Conservation (phyloP, 2,329 filamentous ascomycete species). For the Xylariaceae sp. region DNA sequence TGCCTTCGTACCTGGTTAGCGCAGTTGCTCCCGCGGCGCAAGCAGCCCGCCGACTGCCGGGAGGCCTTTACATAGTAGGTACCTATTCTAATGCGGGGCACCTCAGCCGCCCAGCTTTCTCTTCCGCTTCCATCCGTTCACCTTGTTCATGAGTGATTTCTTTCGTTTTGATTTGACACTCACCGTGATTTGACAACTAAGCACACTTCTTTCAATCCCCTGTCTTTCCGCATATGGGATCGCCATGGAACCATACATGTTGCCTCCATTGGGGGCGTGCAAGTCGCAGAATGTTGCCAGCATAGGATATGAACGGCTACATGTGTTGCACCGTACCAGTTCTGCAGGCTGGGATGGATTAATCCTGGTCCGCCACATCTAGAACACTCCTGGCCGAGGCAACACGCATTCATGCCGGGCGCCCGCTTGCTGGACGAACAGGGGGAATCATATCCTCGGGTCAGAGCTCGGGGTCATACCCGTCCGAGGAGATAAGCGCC, state of each 20-base stretch:
- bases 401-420: neutral
- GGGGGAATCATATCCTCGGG: neutral
- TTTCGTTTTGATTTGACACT: neutral
- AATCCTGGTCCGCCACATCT: neutral
- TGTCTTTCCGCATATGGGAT: neutral
- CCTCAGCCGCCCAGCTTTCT: neutral
- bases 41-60: no score
- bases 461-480: neutral
- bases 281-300: slow-evolving; percentile 3
- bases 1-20: no score
- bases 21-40: no score
- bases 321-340: slow-evolving; percentile 3
- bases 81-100: neutral
- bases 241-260: neutral
- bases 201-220: neutral
- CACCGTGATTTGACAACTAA: neutral
- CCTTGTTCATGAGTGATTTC: neutral
- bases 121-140: neutral
- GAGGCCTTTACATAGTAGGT: neutral
- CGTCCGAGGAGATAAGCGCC: neutral
- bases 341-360: neutral
- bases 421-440: neutral
- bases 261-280: slow-evolving; percentile 1
- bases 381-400: neutral
- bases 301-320: neutral